Evolutionary conservation across 139 green algal species (phyloP), one percentile per base, ranked within the genome.

Genomic region (Chlamydomonas eustigma): DNA sequence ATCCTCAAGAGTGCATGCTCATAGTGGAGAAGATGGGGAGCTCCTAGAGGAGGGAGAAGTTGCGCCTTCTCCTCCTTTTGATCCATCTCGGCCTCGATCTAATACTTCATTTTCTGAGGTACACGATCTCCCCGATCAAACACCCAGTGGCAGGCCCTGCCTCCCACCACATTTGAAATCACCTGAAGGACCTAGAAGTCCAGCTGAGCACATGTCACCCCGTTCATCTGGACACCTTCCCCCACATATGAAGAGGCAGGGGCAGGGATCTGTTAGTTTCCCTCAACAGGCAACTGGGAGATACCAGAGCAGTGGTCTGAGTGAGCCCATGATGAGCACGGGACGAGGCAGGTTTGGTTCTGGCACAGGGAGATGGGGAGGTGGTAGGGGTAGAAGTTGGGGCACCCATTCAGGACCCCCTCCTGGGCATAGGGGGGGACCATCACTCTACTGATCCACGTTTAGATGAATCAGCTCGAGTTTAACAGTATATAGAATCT

Each of bases 1-100:
- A 58, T 12, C 44, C 44, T 58, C 44, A 18, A 58, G 44, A 58
- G 44, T 12, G 44, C 12, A 58, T 28, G 44, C 12, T 18, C 12
- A 18, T 31, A 28, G 18, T 68, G 52, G 22, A 28, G 52, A 68
- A 35, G 52, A 68, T 4, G 52, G 52, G 4, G 52, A 68, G 12
- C n/a, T 31, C 52, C 8, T 68, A 6, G 52, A 68, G 52, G 52
- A 68, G 18, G 52, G 52, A 4, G 52, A 68, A 31, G 52, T 68
- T 25, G 52, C 52, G 6, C 52, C 52, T 37, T 68, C 52, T 35
- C 52, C 52, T 6, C 44, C 44, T 18, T 58, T 18, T 18, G 44
- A 18, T 12, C 18, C 44, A 18, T 58, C 44, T 12, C 44, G 12
- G 44, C 44, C 12, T 18, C 18, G 44, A 18, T 58, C 12, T 12